phyloP scores from a whole-genome alignment of 2,329 filamentous ascomycete species.

The Apiospora sp. region DNA sequence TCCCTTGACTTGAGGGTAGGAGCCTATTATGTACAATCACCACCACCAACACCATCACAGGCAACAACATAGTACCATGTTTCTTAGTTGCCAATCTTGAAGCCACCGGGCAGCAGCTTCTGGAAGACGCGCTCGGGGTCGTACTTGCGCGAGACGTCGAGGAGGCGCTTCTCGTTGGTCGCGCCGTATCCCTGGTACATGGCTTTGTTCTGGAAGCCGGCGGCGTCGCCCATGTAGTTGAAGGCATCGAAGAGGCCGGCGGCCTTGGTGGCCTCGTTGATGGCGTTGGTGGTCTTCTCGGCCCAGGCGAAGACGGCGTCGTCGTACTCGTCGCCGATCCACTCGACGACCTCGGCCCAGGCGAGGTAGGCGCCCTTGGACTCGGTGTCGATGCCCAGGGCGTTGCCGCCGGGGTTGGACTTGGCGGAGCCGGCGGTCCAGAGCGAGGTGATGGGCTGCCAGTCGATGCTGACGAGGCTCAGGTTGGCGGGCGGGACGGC shows the following conservation, averaged over 20 bases:
- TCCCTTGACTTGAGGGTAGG: background rate
- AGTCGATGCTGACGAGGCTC: slow-evolving; percentile 34
- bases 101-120: slow-evolving; percentile 29
- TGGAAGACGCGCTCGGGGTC: slow-evolving; percentile 35
- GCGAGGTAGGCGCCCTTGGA: slow-evolving; percentile 38
- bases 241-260: slow-evolving; percentile 47
- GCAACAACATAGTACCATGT: too few relatives aligned
- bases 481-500: slow-evolving; percentile 32
- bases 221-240: slow-evolving; percentile 51
- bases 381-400: slow-evolving; percentile 43
- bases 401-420: slow-evolving; percentile 44
- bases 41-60: too few relatives aligned
- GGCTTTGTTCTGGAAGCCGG: slow-evolving; percentile 46
- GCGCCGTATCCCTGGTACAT: slow-evolving; percentile 45
- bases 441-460: slow-evolving; percentile 45
- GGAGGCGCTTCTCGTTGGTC: slow-evolving; percentile 40
- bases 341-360: slow-evolving; percentile 38
- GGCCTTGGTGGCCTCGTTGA: slow-evolving; percentile 36
- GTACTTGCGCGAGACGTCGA: slow-evolving; percentile 35
- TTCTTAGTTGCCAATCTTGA: slow-evolving; percentile 29
- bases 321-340: slow-evolving; percentile 35
- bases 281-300: slow-evolving; percentile 33
- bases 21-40: background rate
- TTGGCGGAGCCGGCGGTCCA: slow-evolving; percentile 39
- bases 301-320: slow-evolving; percentile 37